Evolutionary conservation across 225 moss, liverwort and hornwort genomes (phyloP).

Genomic region (Pseudoscleropodium purum): DNA sequence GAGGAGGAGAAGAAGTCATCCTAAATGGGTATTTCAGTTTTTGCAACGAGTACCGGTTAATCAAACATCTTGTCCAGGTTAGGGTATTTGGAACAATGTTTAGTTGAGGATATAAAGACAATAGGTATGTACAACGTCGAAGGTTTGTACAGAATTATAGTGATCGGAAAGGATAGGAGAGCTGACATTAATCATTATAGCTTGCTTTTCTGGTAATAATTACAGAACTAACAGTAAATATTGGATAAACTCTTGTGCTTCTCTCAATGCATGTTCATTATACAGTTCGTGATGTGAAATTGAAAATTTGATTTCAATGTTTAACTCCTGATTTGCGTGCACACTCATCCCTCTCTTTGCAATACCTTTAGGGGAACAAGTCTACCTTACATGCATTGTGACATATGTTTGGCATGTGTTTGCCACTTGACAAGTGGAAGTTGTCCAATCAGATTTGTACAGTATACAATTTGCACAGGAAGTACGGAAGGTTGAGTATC

Average conservation of each 20-base stretch:
- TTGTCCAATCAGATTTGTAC: neutral
- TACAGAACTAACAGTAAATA: neutral
- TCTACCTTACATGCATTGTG: neutral
- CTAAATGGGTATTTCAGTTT: neutral
- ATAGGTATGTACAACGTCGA: conserved; percentile 13
- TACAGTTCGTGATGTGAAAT: neutral
- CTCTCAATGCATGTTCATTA: neutral
- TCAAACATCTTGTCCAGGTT: neutral
- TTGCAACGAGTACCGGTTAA: neutral
- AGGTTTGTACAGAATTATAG: conserved; percentile 3
- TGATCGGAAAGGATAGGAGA: neutral
- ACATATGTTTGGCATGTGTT: too few relatives aligned
- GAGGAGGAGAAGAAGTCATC: conserved; percentile 19
- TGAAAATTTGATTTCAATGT: neutral
- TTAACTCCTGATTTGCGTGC: neutral
- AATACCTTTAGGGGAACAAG: neutral
- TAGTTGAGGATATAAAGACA: neutral
- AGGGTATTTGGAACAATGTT: neutral
- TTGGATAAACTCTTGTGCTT: neutral
- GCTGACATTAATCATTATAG: neutral
- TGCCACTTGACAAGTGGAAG: neutral
- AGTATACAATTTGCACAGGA: neutral
- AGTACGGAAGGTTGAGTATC: neutral
- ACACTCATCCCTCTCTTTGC: neutral
- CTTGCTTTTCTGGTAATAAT: conserved; percentile 1